Evolutionary conservation across 1,284 basidiomycete species (phyloP).

Genomic region (Malassezia restricta): DNA sequence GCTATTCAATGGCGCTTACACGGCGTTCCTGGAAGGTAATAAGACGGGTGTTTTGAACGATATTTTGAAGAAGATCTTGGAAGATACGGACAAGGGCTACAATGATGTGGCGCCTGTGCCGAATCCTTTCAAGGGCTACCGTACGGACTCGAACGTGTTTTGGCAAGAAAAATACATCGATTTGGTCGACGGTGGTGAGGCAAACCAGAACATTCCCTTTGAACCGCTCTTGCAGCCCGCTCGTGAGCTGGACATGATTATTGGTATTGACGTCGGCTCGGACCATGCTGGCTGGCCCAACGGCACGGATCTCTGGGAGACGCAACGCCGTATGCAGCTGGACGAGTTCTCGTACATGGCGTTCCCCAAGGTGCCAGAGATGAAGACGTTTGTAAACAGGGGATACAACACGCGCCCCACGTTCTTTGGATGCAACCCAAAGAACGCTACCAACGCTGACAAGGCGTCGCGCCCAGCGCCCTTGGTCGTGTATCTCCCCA

Average conservation of each 20-base stretch:
- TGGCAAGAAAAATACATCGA: conserved; percentile 26
- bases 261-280: conserved; percentile 59
- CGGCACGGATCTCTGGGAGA: conserved; percentile 48
- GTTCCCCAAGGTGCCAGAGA: conserved; percentile 49
- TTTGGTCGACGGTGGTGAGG: conserved; percentile 35
- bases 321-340: conserved; percentile 26
- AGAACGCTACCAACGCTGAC: conserved; percentile 43
- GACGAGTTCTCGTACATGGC: conserved; percentile 27
- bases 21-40: conserved; percentile 18
- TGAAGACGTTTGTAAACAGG: conserved; percentile 53
- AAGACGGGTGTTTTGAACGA: conserved; percentile 21
- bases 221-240: conserved; percentile 57
- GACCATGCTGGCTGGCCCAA: conserved; percentile 57
- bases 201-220: conserved; percentile 55
- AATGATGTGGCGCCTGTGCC: conserved; percentile 49
- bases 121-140: conserved; percentile 48
- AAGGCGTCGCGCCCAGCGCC: conserved; percentile 29
- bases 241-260: conserved; percentile 56
- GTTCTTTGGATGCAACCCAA: conserved; percentile 60
- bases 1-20: conserved; percentile 47
- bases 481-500: conserved; percentile 49
- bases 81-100: conserved; percentile 28
- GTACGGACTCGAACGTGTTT: conserved; percentile 25
- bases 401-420: conserved; percentile 60
- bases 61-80: conserved; percentile 22